Evolutionary conservation across 257 asterid genomes (phyloP).

Genomic region (Henckelia pumila): DNA sequence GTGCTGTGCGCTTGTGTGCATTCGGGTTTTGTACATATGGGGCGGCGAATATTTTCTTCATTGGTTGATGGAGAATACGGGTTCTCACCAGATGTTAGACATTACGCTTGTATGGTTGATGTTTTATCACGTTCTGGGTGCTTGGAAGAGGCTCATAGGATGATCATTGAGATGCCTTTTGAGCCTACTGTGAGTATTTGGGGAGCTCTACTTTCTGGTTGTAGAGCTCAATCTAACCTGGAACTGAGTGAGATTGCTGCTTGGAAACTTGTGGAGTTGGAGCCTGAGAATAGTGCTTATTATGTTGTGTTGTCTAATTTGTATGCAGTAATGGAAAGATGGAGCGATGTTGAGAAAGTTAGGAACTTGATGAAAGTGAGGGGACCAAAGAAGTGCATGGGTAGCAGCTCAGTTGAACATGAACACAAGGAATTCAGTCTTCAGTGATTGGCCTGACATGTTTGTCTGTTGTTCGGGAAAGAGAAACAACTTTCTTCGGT

Average conservation of each 20-base stretch:
- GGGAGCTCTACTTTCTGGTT: conserved; percentile 65
- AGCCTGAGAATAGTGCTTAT: conserved; percentile 46
- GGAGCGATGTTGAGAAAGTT: conserved; percentile 53
- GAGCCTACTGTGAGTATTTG: conserved; percentile 53
- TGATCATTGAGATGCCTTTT: conserved; percentile 53
- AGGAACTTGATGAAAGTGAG: conserved; percentile 47
- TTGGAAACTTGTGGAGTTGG: conserved; percentile 61
- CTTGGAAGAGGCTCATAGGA: conserved; percentile 45
- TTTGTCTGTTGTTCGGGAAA: background rate
- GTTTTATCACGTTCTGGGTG: conserved; percentile 48
- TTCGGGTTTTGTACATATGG: conserved; percentile 43
- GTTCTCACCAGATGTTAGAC: conserved; percentile 54
- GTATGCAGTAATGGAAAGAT: conserved; percentile 60
- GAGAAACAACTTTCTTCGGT: background rate
- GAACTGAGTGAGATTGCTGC: conserved; percentile 65
- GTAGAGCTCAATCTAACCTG: conserved; percentile 44
- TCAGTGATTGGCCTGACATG: conserved; percentile 26
- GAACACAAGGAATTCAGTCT: conserved; percentile 22
- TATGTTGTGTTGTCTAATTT: conserved; percentile 52
- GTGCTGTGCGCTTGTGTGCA: conserved; percentile 69
- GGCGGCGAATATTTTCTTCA: conserved; percentile 48
- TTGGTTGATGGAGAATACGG: conserved; percentile 44
- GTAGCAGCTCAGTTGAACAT: conserved; percentile 47
- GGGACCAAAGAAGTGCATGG: conserved; percentile 52
- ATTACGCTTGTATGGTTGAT: conserved; percentile 64